Conservation (phyloP, 495 filamentous ascomycete genomes). For the Penicillium longicatenatum region DNA sequence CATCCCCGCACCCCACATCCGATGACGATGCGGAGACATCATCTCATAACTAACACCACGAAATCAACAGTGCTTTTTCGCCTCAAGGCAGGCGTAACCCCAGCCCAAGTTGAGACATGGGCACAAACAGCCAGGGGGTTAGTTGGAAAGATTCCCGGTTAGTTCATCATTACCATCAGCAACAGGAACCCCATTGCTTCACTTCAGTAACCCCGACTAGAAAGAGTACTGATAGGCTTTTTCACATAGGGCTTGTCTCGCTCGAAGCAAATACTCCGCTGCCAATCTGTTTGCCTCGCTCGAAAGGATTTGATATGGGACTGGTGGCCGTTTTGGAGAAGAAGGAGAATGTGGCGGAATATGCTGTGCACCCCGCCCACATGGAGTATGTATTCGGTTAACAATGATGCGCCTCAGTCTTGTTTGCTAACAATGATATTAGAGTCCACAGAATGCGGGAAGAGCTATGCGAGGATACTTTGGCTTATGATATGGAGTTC, state of each 20-base stretch:
- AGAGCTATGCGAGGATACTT: conserved; percentile 46
- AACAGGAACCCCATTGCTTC: neutral
- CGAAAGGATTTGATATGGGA: conserved; percentile 46
- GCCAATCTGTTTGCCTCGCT: conserved; percentile 40
- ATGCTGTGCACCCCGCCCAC: conserved; percentile 44
- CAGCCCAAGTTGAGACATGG: conserved; percentile 35
- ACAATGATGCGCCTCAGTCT: too few relatives aligned
- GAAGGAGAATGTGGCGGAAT: conserved; percentile 36
- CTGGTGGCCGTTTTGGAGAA: conserved; percentile 45
- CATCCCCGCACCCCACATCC: neutral
- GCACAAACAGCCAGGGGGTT: conserved; percentile 29
- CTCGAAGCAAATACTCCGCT: conserved; percentile 34
- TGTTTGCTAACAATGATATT: neutral
- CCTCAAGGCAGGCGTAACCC: conserved; percentile 40
- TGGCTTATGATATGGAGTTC: conserved; percentile 51
- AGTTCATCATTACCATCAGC: neutral
- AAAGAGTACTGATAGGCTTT: neutral
- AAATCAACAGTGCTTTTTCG: conserved; percentile 42
- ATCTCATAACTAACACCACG: conserved; percentile 10
- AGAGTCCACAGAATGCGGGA: conserved; percentile 46
- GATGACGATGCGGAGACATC: conserved; percentile 7
- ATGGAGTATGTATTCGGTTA: conserved; percentile 36
- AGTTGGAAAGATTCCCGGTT: conserved; percentile 44
- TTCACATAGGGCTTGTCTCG: conserved; percentile 30
- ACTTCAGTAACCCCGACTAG: too few relatives aligned